These are phyloP conservation scores for Hirschioporus abietinus DNA, from an alignment of 768 basidiomycete species.

Conservation along the genomic window DNA sequence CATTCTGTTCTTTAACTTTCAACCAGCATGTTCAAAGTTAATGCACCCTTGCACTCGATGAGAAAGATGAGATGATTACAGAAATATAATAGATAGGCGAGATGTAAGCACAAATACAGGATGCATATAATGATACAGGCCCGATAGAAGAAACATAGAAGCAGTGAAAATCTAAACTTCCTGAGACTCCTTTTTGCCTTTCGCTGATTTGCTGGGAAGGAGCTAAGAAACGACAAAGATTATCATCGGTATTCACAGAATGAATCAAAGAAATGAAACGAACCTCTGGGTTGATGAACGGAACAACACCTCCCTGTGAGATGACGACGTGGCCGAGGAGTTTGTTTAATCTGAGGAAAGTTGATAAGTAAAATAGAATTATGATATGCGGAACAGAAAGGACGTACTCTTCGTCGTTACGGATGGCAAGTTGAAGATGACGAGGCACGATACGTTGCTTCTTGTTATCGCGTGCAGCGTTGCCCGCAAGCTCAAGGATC, in stretches of 20 bases:
- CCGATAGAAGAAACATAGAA: constrained; percentile 10
- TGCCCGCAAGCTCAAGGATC: constrained; percentile 58
- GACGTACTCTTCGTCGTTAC: constrained; percentile 51
- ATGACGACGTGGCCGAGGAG: constrained; percentile 47
- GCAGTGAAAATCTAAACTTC: constrained; percentile 33
- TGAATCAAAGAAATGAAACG: background rate
- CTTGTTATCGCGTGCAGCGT: constrained; percentile 51
- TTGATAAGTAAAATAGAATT: background rate
- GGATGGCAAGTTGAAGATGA: constrained; percentile 60
- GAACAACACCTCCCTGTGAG: constrained; percentile 58
- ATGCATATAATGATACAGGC: constrained; percentile 3
- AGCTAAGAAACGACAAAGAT: constrained; percentile 21
- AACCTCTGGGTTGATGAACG: constrained; percentile 42
- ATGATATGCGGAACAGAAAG: background rate
- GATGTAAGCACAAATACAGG: constrained; percentile 13
- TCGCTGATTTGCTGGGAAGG: constrained; percentile 37
- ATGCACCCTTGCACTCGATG: too few relatives aligned
- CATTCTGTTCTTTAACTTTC: too few relatives aligned
- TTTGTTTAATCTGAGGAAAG: constrained; percentile 26
- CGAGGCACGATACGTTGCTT: constrained; percentile 61
- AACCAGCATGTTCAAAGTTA: too few relatives aligned
- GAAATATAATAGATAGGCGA: background rate
- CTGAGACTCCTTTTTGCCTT: constrained; percentile 46
- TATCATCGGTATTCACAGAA: background rate
- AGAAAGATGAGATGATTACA: background rate